phyloP scores from a whole-genome alignment of 768 basidiomycete species.

The Kwoniella dejecticola region DNA sequence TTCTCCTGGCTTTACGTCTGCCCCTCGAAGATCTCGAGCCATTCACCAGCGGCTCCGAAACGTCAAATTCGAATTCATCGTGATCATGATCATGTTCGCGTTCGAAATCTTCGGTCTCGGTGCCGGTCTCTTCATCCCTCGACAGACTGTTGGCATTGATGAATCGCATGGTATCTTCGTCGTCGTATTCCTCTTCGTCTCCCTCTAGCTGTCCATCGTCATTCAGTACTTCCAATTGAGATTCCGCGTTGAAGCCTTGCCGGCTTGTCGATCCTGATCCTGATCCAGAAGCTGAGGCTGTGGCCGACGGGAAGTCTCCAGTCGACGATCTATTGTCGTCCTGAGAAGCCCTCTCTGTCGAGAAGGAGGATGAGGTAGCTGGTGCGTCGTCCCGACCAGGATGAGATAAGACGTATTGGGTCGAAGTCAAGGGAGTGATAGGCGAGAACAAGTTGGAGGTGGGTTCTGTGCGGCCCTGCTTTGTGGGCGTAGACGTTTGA shows the following conservation, averaged over 20 bases:
- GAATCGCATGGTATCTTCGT: conserved; percentile 4
- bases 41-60: conserved; percentile 26
- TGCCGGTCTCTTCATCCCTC: conserved; percentile 11
- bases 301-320: neutral
- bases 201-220: conserved; percentile 16
- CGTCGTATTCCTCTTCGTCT: conserved; percentile 14
- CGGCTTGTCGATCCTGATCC: conserved; percentile 8
- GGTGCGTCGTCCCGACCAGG: neutral
- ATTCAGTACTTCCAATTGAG: conserved; percentile 25
- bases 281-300: conserved; percentile 3
- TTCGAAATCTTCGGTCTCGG: conserved; percentile 3
- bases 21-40: neutral
- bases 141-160: conserved; percentile 2
- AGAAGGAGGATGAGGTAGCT: no score
- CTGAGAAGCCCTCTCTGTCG: no score
- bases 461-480: neutral
- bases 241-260: conserved; percentile 16
- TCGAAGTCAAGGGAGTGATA: conserved; percentile 8
- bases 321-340: neutral
- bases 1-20: conserved; percentile 10
- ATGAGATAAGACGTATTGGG: conserved; percentile 15
- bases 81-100: conserved; percentile 21
- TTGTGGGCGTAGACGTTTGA: neutral
- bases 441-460: conserved; percentile 2
- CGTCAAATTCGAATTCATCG: conserved; percentile 23